Evolutionary conservation across 2,329 filamentous ascomycete species (phyloP).

Genomic region (Grosmannia serpens): DNA sequence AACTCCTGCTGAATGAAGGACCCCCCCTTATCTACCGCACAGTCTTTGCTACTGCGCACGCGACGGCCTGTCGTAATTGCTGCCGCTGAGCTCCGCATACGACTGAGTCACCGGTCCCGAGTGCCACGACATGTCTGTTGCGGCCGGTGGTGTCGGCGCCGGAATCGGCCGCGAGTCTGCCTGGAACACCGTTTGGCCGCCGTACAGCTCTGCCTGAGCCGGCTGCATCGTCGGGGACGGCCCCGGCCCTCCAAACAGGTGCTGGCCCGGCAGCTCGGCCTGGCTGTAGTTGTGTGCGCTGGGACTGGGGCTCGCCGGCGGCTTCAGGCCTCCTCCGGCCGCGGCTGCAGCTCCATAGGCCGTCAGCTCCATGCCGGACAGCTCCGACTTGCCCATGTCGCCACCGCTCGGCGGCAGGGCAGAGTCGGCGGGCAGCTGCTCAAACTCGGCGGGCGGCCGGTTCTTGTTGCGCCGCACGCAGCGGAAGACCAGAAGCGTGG

Average conservation of each 20-base stretch:
- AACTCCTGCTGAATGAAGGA: too few species aligned
- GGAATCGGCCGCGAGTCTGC: not conserved
- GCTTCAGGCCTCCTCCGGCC: conserved; percentile 11
- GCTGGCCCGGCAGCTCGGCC: not conserved
- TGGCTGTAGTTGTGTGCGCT: not conserved
- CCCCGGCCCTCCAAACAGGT: not conserved
- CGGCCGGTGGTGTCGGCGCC: not conserved
- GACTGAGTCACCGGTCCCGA: not conserved
- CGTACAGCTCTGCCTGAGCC: not conserved
- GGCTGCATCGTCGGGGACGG: not conserved
- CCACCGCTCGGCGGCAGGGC: conserved; percentile 2
- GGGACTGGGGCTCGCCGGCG: conserved; percentile 16
- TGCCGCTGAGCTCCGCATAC: not conserved
- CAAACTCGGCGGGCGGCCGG: conserved; percentile 3
- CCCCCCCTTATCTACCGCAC: not conserved
- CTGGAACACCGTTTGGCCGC: not conserved
- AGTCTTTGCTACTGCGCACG: not conserved
- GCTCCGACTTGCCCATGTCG: conserved; percentile 22
- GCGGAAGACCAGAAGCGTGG: conserved; percentile 25
- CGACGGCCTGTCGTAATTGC: not conserved
- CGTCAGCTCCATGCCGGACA: conserved; percentile 13
- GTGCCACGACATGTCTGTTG: not conserved
- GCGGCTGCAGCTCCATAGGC: conserved; percentile 7
- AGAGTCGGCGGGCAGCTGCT: conserved; percentile 7
- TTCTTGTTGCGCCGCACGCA: conserved; percentile 16